Evolutionary conservation across 768 basidiomycete genomes (phyloP).

Genomic region (Calocybe gangraenosa): DNA sequence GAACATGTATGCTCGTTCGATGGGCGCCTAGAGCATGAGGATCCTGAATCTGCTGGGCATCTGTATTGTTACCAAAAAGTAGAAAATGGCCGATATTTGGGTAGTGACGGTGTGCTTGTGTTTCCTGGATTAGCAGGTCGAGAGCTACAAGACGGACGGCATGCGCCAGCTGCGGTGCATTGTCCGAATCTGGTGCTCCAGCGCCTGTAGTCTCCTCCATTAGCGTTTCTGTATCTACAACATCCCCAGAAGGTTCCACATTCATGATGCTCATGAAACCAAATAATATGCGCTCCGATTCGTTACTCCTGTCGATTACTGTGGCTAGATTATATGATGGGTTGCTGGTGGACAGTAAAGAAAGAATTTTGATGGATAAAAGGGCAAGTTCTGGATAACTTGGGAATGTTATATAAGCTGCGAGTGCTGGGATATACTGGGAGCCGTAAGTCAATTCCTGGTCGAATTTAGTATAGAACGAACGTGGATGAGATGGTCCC

Average conservation of each 20-base stretch:
- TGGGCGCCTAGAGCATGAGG: constrained; percentile 70
- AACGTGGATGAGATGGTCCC: constrained; percentile 55
- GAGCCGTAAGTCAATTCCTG: constrained; percentile 67
- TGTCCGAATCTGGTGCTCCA: constrained; percentile 58
- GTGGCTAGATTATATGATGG: constrained; percentile 72
- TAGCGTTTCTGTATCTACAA: constrained; percentile 51
- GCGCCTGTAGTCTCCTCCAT: constrained; percentile 70
- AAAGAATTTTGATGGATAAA: constrained; percentile 75
- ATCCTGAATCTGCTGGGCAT: constrained; percentile 68
- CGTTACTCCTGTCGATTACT: constrained; percentile 73
- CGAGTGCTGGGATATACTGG: constrained; percentile 76
- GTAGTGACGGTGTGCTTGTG: constrained; percentile 52
- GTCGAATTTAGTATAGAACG: constrained; percentile 71
- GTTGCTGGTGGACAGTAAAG: constrained; percentile 59
- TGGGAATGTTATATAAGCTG: constrained; percentile 72
- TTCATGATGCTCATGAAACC: constrained; percentile 71
- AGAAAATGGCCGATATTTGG: constrained; percentile 89
- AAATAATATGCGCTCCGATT: constrained; percentile 80
- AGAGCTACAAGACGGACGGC: constrained; percentile 74
- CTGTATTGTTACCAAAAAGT: constrained; percentile 64
- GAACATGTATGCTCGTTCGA: constrained; percentile 72
- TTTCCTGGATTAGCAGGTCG: constrained; percentile 78
- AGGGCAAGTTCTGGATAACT: constrained; percentile 70
- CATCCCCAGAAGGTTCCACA: constrained; percentile 57
- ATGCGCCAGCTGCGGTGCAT: constrained; percentile 48